Base-by-base conservation (phyloP, 2,329 filamentous ascomycete genomes). In the Pseudogymnoascus sp. region DNA sequence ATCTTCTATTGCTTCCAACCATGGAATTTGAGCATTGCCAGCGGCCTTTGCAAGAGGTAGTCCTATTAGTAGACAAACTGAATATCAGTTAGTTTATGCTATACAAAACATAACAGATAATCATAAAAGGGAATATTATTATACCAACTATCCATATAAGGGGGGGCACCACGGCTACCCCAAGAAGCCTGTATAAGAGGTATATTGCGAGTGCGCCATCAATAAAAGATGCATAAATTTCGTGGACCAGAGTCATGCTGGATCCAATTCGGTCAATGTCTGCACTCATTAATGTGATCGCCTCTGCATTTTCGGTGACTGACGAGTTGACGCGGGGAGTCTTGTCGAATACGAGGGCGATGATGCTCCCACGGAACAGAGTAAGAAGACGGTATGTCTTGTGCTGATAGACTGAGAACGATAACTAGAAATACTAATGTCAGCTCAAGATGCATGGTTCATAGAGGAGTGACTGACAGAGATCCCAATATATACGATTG, bases 401-500 rank as follows among this genome's bases (percentile, higher is more conserved):
- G 25, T 64, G 62, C 25, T 64, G 21, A 21, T 63, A 63, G 16
- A 60, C 4, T n/a, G 53, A 63, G 14, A 50, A 50, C 16, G 47
- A 59, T 31, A 40, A 42, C 59, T 53, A 18, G 28, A 44, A 44
- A 33, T 25, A n/a, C n/a, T 4, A 14, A 44, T 44, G 21, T 28
- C 7, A 28, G 59, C n/a, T 38, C 8, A 38, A 5, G 1, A 53
- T 31, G 14, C 1, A 44, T 35, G 44, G 14, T 53, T 62, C 5
- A 44, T 25, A 18, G 5, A 16, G 23, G 44, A 14, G 62, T 10
- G 16, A 64, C 71, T 65, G 61, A 79, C 73, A 1, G 77, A 77
- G 37, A 79, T 73, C 2, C 78, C 78, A 11, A 75, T 61, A 62
- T 79, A 80, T 2, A 79, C 71, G 1, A 79, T 64, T 4, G 73